Evolutionary conservation across 768 basidiomycete species (phyloP), one percentile per base, ranked within the genome.

Genomic region (Exidia glandulosa): DNA sequence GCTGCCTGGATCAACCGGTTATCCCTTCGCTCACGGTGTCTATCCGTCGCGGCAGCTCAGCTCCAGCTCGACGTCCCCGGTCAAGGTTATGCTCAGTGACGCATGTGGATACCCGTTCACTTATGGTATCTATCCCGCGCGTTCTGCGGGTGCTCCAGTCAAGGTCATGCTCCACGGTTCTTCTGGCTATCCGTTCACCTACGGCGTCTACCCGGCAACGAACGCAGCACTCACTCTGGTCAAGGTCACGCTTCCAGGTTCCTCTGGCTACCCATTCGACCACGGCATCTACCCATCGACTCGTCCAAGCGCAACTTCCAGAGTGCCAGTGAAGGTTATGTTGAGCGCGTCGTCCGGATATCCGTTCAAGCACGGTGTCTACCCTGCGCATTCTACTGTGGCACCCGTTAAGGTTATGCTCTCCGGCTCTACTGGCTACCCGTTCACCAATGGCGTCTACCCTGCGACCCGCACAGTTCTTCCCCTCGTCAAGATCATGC

Each of bases 191-290:
- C 64, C 64, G 19, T 37, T 45, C 19, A 32, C 32, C 27, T 19
- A 47, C 55, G 37, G 52, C 10, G 9, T 58, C 41, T 55, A 27
- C 19, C n/a, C 23, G n/a, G n/a, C n/a, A n/a, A n/a, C n/a, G n/a
- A n/a, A n/a, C n/a, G n/a, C n/a, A n/a, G n/a, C n/a, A n/a, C n/a
- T n/a, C n/a, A n/a, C 2, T 19, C 36, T 54, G 30, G n/a, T 57
- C 14, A 52, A 27, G 19, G 45, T 25, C 12, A 23, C 56, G 34
- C 54, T 48, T 29, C 16, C 14, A 7, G 50, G 25, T 25, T 27
- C 50, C 6, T 6, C 14, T 25, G 9, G 50, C 50, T 65, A 63
- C 47, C 64, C 64, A 25, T 37, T n/a, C n/a, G n/a, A n/a, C n/a
- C n/a, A n/a, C n/a, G n/a, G n/a, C n/a, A n/a, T n/a, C n/a, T n/a